These are phyloP conservation scores for Apiospora malaysiana DNA, from an alignment of 2,329 filamentous ascomycete genomes.

Conservation along the genomic window DNA sequence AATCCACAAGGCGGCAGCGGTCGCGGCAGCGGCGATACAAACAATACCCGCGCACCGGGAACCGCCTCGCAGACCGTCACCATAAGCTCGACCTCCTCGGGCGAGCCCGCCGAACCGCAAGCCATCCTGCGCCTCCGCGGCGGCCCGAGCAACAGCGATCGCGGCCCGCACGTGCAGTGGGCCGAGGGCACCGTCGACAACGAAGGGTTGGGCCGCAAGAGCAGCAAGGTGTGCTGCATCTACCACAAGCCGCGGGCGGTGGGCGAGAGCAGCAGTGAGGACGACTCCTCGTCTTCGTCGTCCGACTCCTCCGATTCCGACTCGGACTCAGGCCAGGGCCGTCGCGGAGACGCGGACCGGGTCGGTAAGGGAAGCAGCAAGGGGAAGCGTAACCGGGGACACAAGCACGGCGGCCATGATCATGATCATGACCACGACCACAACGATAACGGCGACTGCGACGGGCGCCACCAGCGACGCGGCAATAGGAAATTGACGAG, in stretches of 20 bases:
- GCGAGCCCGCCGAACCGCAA: slow-evolving; percentile 22
- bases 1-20: slow-evolving; percentile 8
- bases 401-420: slow-evolving; percentile 38
- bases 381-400: slow-evolving; percentile 26
- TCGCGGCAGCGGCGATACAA: background rate
- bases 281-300: slow-evolving; percentile 63
- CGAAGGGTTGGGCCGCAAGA: slow-evolving; percentile 92
- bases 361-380: slow-evolving; percentile 11
- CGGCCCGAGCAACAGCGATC: slow-evolving; percentile 44
- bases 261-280: slow-evolving; percentile 80
- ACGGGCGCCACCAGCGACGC: slow-evolving; percentile 41
- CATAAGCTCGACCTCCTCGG: background rate
- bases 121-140: slow-evolving; percentile 60
- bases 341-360: slow-evolving; percentile 25
- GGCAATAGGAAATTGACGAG: slow-evolving; percentile 48
- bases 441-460: slow-evolving; percentile 49
- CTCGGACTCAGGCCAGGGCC: slow-evolving; percentile 60
- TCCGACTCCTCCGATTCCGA: slow-evolving; percentile 55
- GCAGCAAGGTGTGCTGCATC: slow-evolving; percentile 99
- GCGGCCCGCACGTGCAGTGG: slow-evolving; percentile 79
- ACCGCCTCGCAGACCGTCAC: slow-evolving; percentile 18
- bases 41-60: background rate
- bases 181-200: slow-evolving; percentile 94
- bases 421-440: slow-evolving; percentile 46
- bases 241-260: slow-evolving; percentile 86